Conservation (phyloP, 2,329 filamentous ascomycete species). For the Fusarium sp. region DNA sequence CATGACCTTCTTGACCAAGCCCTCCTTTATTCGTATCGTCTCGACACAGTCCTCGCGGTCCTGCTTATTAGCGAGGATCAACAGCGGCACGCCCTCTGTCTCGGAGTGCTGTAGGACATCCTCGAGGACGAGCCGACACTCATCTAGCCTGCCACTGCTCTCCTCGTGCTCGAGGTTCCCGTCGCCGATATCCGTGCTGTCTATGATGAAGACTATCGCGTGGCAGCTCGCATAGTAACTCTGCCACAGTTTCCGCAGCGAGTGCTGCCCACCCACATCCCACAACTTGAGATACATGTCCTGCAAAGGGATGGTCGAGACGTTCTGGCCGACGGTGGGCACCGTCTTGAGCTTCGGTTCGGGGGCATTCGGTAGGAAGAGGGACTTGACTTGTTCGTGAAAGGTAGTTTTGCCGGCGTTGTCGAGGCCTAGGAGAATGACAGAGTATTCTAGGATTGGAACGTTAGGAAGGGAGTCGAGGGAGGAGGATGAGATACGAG, state of each 20-base stretch:
- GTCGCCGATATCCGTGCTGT: slow-evolving; percentile 91
- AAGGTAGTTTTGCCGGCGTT: slow-evolving; percentile 99
- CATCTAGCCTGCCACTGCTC: slow-evolving; percentile 73
- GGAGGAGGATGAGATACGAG: slow-evolving; percentile 10
- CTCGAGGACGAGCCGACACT: slow-evolving; percentile 89
- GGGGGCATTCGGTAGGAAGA: slow-evolving; percentile 71
- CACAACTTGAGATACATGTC: slow-evolving; percentile 99
- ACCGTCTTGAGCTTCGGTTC: slow-evolving; percentile 82
- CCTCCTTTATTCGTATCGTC: slow-evolving; percentile 96
- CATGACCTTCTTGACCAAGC: slow-evolving; percentile 92
- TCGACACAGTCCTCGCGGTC: slow-evolving; percentile 97
- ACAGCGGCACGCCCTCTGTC: slow-evolving; percentile 86
- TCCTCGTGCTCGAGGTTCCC: slow-evolving; percentile 66
- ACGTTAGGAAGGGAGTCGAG: slow-evolving; percentile 13
- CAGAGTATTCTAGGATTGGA: slow-evolving; percentile 79
- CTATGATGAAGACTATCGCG: slow-evolving; percentile 97
- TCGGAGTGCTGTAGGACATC: slow-evolving; percentile 87
- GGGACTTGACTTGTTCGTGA: slow-evolving; percentile 92
- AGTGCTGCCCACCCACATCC: slow-evolving; percentile 95
- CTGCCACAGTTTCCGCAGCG: slow-evolving; percentile 89
- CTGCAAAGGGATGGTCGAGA: slow-evolving; percentile 85
- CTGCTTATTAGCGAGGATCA: slow-evolving; percentile 97
- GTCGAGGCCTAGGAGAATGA: slow-evolving; percentile 95
- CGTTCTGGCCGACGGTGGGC: slow-evolving; percentile 96
- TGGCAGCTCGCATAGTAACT: slow-evolving; percentile 94